Evolutionary conservation across 2,329 filamentous ascomycete species (phyloP), one percentile per base, ranked within the genome.

Genomic region (Pyrenophora graminea): DNA sequence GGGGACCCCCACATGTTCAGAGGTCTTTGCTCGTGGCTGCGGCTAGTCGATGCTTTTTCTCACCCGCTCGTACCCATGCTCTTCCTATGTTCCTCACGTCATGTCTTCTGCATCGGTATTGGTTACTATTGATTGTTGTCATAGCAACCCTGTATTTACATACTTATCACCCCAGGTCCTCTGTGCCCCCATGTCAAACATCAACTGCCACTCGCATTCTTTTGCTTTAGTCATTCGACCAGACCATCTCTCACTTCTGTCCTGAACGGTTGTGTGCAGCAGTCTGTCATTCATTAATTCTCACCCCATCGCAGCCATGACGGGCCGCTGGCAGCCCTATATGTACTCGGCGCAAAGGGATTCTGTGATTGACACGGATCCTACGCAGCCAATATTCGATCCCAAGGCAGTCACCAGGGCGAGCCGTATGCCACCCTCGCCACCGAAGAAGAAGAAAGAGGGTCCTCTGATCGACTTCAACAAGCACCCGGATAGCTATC

Each of bases 391-490:
- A 66, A 66, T 76, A n/a, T 96, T 95, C 74, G 91, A 97, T 66
- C 92, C 93, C 41, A 95, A 92, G 73, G 88, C 89, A 53, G 82
- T 91, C 41, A 92, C 91, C 18, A 83, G 91, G 68, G 88, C 90
- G 56, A 93, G 89, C 75, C 89, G 84, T 79, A 78, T 85, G 66
- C 82, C 84, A 10, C 83, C 84, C 46, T 78, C 83, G 15, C 69
- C 73, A 34, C 79, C 76, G 21, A 86, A 81, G 66, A 80, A 83
- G 36, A 87, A 88, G 79, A 82, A 80, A 38, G 80, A 89, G 45
- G 91, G 91, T 0, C 91, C 91, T 10, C 76, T 95, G 58, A 76
- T 97, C 56, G 83, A 88, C 53, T 88, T 96, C 79, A 94, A 95
- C 72, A 82, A 84, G 51, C 92, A 96, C 73, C 91, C 92, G 1